Base-by-base conservation (phyloP, 192 early-diverging fungal genomes). In the Dimargaris xerosporica region DNA sequence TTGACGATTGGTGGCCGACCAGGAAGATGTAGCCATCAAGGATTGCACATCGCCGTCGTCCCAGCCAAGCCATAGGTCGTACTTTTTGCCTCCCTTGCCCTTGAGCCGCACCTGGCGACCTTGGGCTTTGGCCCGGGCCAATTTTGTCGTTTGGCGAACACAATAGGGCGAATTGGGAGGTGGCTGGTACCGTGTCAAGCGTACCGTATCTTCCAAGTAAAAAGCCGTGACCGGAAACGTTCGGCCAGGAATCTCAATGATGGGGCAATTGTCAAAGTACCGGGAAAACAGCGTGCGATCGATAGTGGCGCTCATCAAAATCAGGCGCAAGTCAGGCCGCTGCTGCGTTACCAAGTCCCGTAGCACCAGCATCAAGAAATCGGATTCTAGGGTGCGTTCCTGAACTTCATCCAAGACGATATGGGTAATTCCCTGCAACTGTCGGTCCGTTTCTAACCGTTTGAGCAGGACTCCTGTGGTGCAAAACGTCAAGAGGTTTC, bases 391-490 rank as follows among this genome's bases (percentile, higher is more conserved):
- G 52, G 73, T 75, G 28, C 76, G 69, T 54, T 78, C 76, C 44
- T 78, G 76, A n/a, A 78, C 75, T 45, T 78, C 76, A 54, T 78
- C 76, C 5, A 78, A 68, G 26, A 78, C 69, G 61, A 78, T 72
- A 52, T 87, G 82, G 6, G 80, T 81, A 10, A 91, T 72, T 6
- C 77, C 79, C 23, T 65, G 50, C 48, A 91, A 67, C 10, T 52
- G 11, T 26, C 66, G 72, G 67, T 91, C 86, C 44, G 68, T 72
- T 61, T 87, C 82, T 25, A 91, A 64, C 60, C 80, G 69, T 59
- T 83, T 67, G 13, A 91, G 66, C 26, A 91, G 62, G 28, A 91
- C 82, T 61, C 90, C 87, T 16, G 83, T 88, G 3, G 88, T 91
- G 64, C 82, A 86, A 65, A 86, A 91, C 13, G 76, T 75, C 30